Base-by-base conservation (phyloP, 768 basidiomycete genomes). In the Pulveroboletus sp. region DNA sequence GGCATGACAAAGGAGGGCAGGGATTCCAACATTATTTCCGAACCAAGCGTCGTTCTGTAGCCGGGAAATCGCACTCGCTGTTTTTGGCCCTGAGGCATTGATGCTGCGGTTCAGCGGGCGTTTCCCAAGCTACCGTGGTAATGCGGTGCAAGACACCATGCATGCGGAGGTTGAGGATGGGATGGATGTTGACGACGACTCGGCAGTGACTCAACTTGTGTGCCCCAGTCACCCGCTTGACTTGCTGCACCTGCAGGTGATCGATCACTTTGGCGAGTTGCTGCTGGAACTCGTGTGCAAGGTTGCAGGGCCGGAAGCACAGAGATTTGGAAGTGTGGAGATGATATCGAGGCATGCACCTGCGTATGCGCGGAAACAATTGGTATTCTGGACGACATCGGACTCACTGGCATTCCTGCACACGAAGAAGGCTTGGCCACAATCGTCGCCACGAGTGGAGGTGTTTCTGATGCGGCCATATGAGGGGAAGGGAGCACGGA, bases 111-210 rank as follows among this genome's bases (percentile, higher is more conserved):
- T 83, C 56, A 71, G 69, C 31, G 57, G 56, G 18, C 72, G 69
- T 52, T 67, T 69, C 60, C 58, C 68, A 38, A 74, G 64, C 18
- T 65, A 74, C 44, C 61, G 55, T 45, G 54, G 75, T 71, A 59
- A 67, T 57, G 56, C 55, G 49, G 43, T 57, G 47, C 27, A 57
- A 4, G 49, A 46, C 18, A 38, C 35, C 17, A 37, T 24, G 31
- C 33, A 26, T 24, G 57, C 61, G 40, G 68, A 68, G 43, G 68
- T 69, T 45, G 72, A 73, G 8, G 72, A 76, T 51, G 71, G 68
- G 50, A 86, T 84, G 80, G 77, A 84, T 46, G 68, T 87, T 30
- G 86, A 88, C 58, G 81, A 83, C 31, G 78, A 76, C 15, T 49
- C 49, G n/a, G 59, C 51, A 33, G 55, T 63, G 50, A 59, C 67